A percentile compares a stretch with the other conserved stretches of the same genome.
Evolutionary conservation across 1,284 basidiomycete genomes (phyloP).

Genomic region (Microbotryomycetes sp.): DNA sequence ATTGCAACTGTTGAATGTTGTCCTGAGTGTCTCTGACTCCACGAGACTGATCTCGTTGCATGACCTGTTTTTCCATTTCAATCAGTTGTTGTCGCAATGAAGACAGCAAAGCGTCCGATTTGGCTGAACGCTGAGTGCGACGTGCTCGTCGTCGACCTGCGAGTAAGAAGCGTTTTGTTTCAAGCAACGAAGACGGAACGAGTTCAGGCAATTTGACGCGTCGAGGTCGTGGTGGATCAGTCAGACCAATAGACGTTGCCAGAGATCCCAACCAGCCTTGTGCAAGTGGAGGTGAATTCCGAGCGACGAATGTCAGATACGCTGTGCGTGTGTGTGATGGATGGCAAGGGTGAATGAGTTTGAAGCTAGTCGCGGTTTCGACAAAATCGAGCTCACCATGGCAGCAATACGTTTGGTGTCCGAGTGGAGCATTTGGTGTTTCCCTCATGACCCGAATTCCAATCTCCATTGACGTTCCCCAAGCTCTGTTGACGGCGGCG

Average conservation of each 20-base stretch:
- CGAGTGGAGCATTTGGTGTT: conserved; percentile 22
- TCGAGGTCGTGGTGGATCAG: conserved; percentile 17
- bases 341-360: neutral
- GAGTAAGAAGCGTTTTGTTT: conserved; percentile 43
- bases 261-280: conserved; percentile 7
- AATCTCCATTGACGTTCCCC: conserved; percentile 43
- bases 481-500: conserved; percentile 43
- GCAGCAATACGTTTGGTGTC: conserved; percentile 40
- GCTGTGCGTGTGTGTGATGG: no score
- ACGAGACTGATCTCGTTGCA: neutral
- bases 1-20: conserved; percentile 12
- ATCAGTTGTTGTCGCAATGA: conserved; percentile 37
- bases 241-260: conserved; percentile 27
- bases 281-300: conserved; percentile 18
- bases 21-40: neutral
- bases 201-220: conserved; percentile 35
- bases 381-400: conserved; percentile 33
- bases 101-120: conserved; percentile 33
- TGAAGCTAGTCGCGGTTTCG: neutral
- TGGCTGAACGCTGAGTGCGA: conserved; percentile 37
- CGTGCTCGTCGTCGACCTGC: conserved; percentile 42
- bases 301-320: conserved; percentile 44
- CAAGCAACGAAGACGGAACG: conserved; percentile 39
- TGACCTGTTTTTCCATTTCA: conserved; percentile 15
- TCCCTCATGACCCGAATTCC: conserved; percentile 43